Percentiles rank a stretch among this genome's conserved stretches.
Conservation (phyloP, 768 basidiomycete species). For the Tricholoma terreum region DNA sequence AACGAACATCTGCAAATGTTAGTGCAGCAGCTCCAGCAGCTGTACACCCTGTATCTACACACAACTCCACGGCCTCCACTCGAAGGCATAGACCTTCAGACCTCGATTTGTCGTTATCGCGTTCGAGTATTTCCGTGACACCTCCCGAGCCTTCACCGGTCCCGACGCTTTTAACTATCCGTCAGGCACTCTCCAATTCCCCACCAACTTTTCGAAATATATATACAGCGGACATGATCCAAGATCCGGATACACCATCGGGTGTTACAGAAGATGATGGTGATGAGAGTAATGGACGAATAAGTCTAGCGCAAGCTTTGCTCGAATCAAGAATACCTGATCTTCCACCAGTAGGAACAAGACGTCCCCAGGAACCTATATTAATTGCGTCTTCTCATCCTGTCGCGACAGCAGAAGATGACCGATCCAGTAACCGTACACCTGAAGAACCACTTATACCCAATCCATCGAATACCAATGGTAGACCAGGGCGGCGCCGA, state of each 20-base stretch:
- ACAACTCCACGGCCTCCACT: slow-evolving; percentile 20
- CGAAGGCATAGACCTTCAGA: slow-evolving; percentile 64
- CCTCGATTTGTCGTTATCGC: slow-evolving; percentile 54
- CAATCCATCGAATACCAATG: slow-evolving; percentile 27
- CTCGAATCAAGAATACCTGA: slow-evolving; percentile 78
- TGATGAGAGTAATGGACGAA: slow-evolving; percentile 61
- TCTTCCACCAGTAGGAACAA: slow-evolving; percentile 66
- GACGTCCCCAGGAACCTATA: slow-evolving; percentile 66
- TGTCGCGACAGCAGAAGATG: slow-evolving; percentile 38
- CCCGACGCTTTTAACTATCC: slow-evolving; percentile 60
- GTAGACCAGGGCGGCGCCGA: slow-evolving; percentile 45
- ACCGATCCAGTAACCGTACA: slow-evolving; percentile 44
- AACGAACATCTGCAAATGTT: slow-evolving; percentile 67
- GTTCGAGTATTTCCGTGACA: slow-evolving; percentile 31
- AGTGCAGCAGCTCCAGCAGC: slow-evolving; percentile 29
- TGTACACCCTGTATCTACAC: slow-evolving; percentile 5
- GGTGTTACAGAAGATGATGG: slow-evolving; percentile 54
- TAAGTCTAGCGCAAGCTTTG: slow-evolving; percentile 71
- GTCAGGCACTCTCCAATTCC: slow-evolving; percentile 57
- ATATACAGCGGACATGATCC: slow-evolving; percentile 16
- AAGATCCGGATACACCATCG: slow-evolving; percentile 38
- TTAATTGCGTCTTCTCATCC: slow-evolving; percentile 48
- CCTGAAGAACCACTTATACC: slow-evolving; percentile 39
- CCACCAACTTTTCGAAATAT: slow-evolving; percentile 28
- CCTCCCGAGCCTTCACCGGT: slow-evolving; percentile 55